Evolutionary conservation across 345 rosid species (phyloP).

Genomic region (Physaria fendleri): DNA sequence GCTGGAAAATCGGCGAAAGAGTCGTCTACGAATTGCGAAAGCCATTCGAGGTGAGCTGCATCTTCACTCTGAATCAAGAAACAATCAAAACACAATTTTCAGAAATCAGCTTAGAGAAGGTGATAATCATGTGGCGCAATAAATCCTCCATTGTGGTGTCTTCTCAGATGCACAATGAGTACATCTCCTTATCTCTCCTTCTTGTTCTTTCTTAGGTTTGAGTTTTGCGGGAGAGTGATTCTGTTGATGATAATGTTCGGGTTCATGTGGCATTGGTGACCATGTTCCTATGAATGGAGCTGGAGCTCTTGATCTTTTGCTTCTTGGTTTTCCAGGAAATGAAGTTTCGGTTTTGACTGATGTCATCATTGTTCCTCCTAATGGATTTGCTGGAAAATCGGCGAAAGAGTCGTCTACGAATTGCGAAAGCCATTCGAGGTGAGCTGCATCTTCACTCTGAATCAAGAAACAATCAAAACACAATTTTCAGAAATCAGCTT

Average conservation of each 20-base stretch:
- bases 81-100: not conserved
- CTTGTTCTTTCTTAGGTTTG: constrained; percentile 37
- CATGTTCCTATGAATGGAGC: constrained; percentile 21
- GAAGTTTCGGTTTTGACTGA: constrained; percentile 31
- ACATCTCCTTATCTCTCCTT: constrained; percentile 43
- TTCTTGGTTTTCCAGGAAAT: constrained; percentile 38
- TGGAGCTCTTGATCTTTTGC: constrained; percentile 47
- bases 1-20: constrained; percentile 53
- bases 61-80: constrained; percentile 48
- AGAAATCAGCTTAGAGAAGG: too few species aligned
- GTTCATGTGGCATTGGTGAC: constrained; percentile 24
- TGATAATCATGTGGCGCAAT: too few species aligned
- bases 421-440: constrained; percentile 75
- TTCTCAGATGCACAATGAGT: constrained; percentile 78
- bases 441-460: constrained; percentile 78
- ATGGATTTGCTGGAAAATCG: constrained; percentile 44
- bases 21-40: constrained; percentile 72
- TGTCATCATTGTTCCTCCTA: constrained; percentile 33
- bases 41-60: constrained; percentile 82
- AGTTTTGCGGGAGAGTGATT: constrained; percentile 14
- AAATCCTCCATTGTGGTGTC: constrained; percentile 86
- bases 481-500: too few species aligned
- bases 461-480: not conserved
- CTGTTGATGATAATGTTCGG: constrained; percentile 2
- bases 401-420: constrained; percentile 71